A percentile compares a stretch with the other conserved stretches of the same genome.
Evolutionary conservation across 257 asterid species (phyloP).

Genomic region (Forsythia suspensa): DNA sequence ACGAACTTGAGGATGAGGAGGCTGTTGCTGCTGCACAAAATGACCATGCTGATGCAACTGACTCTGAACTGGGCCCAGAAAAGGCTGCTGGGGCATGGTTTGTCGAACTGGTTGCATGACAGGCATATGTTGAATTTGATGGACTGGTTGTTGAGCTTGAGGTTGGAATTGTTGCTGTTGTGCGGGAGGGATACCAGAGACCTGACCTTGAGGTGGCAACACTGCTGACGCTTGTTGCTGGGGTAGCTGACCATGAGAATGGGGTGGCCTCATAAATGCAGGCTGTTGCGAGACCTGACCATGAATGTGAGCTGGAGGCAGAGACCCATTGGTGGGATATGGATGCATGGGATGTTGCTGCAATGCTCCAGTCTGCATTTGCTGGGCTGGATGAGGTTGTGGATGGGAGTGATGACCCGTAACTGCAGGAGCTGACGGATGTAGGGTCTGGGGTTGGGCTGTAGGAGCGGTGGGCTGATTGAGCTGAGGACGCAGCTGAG

Average conservation of each 20-base stretch:
- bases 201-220: slow-evolving; percentile 54
- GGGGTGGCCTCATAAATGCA: slow-evolving; percentile 49
- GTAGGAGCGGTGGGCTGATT: slow-evolving; percentile 50
- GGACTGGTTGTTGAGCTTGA: slow-evolving; percentile 46
- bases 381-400: slow-evolving; percentile 58
- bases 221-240: slow-evolving; percentile 45
- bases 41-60: slow-evolving; percentile 59
- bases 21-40: slow-evolving; percentile 46
- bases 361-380: slow-evolving; percentile 44
- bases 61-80: slow-evolving; percentile 43
- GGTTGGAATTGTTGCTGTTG: slow-evolving; percentile 61
- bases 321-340: slow-evolving; percentile 43
- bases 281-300: slow-evolving; percentile 63
- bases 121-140: slow-evolving; percentile 55
- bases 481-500: slow-evolving; percentile 45
- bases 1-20: slow-evolving; percentile 32
- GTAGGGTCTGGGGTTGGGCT: slow-evolving; percentile 44
- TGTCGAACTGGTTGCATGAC: slow-evolving; percentile 54
- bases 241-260: slow-evolving; percentile 44
- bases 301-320: slow-evolving; percentile 48
- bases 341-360: slow-evolving; percentile 49
- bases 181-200: slow-evolving; percentile 30
- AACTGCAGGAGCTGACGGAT: slow-evolving; percentile 47
- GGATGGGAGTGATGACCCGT: slow-evolving; percentile 68
- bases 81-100: slow-evolving; percentile 51